Conservation (phyloP, 352 stramenopile genomes). For the Globisporangium acanthophoron region DNA sequence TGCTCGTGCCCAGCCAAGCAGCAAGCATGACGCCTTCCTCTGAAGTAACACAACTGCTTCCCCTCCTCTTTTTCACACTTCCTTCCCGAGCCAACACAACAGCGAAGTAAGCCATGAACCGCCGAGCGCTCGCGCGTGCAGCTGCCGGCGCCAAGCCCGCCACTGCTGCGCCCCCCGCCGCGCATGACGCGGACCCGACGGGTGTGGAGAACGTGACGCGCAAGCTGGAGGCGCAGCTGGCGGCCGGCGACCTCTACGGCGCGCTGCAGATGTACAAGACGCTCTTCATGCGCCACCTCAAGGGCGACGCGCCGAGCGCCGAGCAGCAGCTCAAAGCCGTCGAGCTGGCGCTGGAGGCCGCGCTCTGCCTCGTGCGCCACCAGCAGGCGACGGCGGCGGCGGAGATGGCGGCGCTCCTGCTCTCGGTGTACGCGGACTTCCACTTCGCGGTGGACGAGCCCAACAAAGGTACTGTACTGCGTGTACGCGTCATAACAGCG, state of each 20-base stretch:
- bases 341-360: conserved; percentile 56
- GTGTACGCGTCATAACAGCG: neutral
- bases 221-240: conserved; percentile 72
- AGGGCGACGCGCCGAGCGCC: conserved; percentile 45
- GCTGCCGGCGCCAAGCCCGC: conserved; percentile 12
- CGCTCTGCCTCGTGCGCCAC: conserved; percentile 64
- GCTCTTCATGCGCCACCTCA: conserved; percentile 83
- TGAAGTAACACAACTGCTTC: neutral
- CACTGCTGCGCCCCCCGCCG: conserved; percentile 1
- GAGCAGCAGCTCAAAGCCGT: conserved; percentile 58
- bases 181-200: conserved; percentile 24
- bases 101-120: conserved; percentile 45
- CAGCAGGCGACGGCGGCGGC: conserved; percentile 66
- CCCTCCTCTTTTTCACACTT: neutral
- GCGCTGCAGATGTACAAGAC: conserved; percentile 90
- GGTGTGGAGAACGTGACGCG: conserved; percentile 73
- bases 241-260: conserved; percentile 78
- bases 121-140: conserved; percentile 60
- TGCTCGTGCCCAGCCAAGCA: neutral
- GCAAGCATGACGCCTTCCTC: neutral
- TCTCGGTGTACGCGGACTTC: conserved; percentile 69
- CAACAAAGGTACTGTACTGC: conserved; percentile 38
- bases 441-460: conserved; percentile 63
- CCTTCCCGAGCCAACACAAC: conserved; percentile 4
- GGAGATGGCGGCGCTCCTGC: conserved; percentile 79